Evolutionary conservation across 2,329 filamentous ascomycete genomes (phyloP).

Genomic region (Penicillium verrucosum): DNA sequence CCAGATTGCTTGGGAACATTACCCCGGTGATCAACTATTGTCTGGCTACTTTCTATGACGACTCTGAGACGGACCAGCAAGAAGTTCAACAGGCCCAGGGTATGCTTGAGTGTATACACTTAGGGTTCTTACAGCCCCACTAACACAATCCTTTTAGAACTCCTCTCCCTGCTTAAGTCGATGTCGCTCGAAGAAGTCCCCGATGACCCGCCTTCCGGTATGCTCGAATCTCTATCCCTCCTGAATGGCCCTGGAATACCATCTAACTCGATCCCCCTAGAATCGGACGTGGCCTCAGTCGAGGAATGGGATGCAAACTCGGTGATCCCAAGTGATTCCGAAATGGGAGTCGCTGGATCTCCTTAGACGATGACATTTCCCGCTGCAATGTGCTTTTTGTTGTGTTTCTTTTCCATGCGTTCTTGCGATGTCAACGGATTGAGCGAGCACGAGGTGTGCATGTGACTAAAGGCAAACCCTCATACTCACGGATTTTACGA

Average conservation of each 20-base stretch:
- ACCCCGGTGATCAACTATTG: conserved; percentile 39
- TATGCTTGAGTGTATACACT: conserved; percentile 21
- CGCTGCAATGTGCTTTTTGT: background rate
- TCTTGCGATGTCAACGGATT: conserved; percentile 1
- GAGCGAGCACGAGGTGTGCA: background rate
- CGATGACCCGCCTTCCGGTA: conserved; percentile 43
- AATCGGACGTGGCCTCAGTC: conserved; percentile 40
- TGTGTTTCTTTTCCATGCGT: conserved; percentile 1
- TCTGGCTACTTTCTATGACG: conserved; percentile 37
- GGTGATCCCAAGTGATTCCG: conserved; percentile 41
- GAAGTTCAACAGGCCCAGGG: conserved; percentile 35
- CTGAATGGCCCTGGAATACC: background rate
- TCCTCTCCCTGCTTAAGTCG: conserved; percentile 34
- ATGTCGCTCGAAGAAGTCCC: conserved; percentile 36
- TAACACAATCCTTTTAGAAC: conserved; percentile 22
- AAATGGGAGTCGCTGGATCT: conserved; percentile 37
- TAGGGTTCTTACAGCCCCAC: background rate
- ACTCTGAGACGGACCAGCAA: conserved; percentile 36
- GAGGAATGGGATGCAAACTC: conserved; percentile 46
- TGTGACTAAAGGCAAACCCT: background rate
- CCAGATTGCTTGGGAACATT: conserved; percentile 37
- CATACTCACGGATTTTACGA: conserved; percentile 9
- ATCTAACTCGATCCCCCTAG: conserved; percentile 23
- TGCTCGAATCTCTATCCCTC: conserved; percentile 16
- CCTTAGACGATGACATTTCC: conserved; percentile 24